Base-by-base conservation (phyloP, 2,329 filamentous ascomycete species). In the Akanthomyces muscarius region DNA sequence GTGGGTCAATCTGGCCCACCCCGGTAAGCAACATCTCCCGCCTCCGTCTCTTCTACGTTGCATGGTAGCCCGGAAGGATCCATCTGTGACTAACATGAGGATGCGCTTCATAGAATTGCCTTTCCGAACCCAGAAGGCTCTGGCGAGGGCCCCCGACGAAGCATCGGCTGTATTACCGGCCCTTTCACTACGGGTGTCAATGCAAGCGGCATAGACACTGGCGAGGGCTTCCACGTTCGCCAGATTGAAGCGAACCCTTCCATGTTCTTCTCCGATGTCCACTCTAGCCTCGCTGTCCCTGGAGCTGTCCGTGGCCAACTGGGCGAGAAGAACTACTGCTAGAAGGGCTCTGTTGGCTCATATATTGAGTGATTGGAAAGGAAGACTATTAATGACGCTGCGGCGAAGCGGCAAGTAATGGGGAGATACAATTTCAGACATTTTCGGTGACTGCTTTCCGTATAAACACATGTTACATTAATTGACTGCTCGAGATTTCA, bases 261-360 rank as follows among this genome's bases (percentile, higher is more conserved):
- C 6, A 74, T 68, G 14, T 85, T 84, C 76, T 84, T 83, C 69
- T 76, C 80, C 44, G 83, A 85, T 67, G 74, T 79, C 1, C 83
- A 85, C 72, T 82, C 81, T 6, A 76, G 71, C 65, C 69, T 76
- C 30, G 81, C 78, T 41, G 71, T 80, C 8, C 76, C 80, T 36
- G 83, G 83, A 64, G 83, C 81, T 57, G 77, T 82, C 41, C 75
- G 83, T 62, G 83, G 81, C 8, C 83, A 85, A 71, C 68, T 82
- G 55, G 72, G 63, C 61, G 63, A 66, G 50, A 54, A 63, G 57
- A 51, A 62, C 1, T 47, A 25, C 21, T 62, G 60, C 33, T 62
- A 50, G n/a, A 21, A 42, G 11, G 25, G 14, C 28, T 30, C 28
- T 6, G 28, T 30, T 18, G 18, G 52, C 21, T 8, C 30, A 21